Base-by-base conservation (phyloP, 495 filamentous ascomycete species). In the Penicillium egyptiacum region DNA sequence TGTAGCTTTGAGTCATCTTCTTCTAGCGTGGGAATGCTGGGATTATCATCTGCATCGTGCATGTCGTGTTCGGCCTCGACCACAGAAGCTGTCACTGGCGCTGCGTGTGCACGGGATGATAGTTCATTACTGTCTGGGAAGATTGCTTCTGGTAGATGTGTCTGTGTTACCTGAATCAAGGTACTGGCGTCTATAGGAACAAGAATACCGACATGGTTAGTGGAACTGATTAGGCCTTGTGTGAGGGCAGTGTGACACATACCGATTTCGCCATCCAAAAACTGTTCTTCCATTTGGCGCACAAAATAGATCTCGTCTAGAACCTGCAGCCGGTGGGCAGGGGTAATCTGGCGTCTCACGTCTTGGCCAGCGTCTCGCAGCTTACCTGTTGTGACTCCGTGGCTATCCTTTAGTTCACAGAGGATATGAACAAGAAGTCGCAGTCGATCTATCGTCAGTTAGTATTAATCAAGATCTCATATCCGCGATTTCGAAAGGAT, bases 261-360 rank as follows among this genome's bases (percentile, higher is more conserved):
- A 88, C 87, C 84, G 26, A 88, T 81, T 58, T 86, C 79, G 16
- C 80, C 79, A 45, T 81, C 77, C 42, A 77, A 70, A 58, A 74
- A 88, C 10, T 77, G 70, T 59, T 89, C 87, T 64, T 91, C 85
- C 60, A 75, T 70, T 49, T 76, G 75, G 20, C 87, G 85, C 19
- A 90, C 79, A 52, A 81, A 82, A 65, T 88, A 90, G 5, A 90
- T 82, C 64, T 88, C 86, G 56, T 84, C 83, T 19, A 91, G 59
- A 20, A 79, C 74, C 25, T 71, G 60, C 4, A 75, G 55, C 17
- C 71, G 63, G 41, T 66, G 64, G 2, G 64, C 50, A 10, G 75
- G 74, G 20, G 56, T 60, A 26, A 79, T 76, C 48, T 71, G 68
- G 1, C 73, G 70, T 43, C 72, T 60, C 30, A 77, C 72, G 51